phyloP scores from a whole-genome alignment of 352 stramenopile genomes.

The Lagenidium sp. region DNA sequence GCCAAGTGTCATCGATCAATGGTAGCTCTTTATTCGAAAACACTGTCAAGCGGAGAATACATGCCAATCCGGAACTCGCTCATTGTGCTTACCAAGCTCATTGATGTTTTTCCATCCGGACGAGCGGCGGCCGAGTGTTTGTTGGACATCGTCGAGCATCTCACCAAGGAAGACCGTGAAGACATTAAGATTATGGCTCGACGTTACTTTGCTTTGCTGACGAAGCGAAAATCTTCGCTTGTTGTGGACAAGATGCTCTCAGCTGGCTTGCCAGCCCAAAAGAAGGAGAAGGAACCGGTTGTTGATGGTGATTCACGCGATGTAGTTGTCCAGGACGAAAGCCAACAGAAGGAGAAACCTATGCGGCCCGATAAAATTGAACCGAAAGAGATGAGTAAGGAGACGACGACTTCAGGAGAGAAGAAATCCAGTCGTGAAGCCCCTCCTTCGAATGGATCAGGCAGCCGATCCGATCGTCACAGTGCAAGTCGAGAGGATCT shows the following conservation, averaged over 20 bases:
- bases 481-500: conserved; percentile 6
- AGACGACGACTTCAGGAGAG: conserved; percentile 9
- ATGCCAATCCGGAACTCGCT: conserved; percentile 83
- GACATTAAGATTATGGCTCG: conserved; percentile 89
- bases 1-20: conserved; percentile 67
- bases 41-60: conserved; percentile 59
- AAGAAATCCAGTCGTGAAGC: conserved; percentile 5
- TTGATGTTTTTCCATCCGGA: conserved; percentile 73
- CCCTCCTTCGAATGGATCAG: too few relatives aligned
- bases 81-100: conserved; percentile 83
- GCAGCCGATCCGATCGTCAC: background rate
- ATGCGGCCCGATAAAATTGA: too few relatives aligned
- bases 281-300: conserved; percentile 9
- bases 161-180: conserved; percentile 77
- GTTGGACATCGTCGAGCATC: conserved; percentile 47
- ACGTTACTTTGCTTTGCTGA: conserved; percentile 76
- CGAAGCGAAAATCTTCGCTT: conserved; percentile 60
- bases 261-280: conserved; percentile 12
- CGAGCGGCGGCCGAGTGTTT: conserved; percentile 48
- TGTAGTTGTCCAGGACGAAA: too few relatives aligned
- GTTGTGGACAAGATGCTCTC: conserved; percentile 53
- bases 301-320: too few relatives aligned
- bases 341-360: too few relatives aligned
- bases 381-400: conserved; percentile 15
- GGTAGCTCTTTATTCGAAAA: conserved; percentile 50